Base-by-base conservation (phyloP, 345 rosid genomes). In the Turritis glabra region DNA sequence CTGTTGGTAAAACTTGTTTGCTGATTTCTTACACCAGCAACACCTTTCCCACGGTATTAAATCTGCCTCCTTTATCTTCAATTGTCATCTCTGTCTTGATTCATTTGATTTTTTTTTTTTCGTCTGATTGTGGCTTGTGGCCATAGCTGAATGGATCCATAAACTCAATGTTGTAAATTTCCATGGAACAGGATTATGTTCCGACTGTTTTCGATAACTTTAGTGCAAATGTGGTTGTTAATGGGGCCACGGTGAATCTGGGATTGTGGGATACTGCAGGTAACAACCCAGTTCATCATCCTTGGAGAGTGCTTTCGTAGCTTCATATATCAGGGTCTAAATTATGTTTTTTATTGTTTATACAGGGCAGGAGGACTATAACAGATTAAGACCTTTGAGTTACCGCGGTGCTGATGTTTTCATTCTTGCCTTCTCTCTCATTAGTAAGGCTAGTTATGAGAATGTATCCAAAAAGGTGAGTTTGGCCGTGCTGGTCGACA, bases 251-350 rank as follows among this genome's bases (percentile, higher is more conserved):
- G 9, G 88, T 94, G 29, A 94, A 94, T 76, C 85, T 94, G 60
- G 97, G 97, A 22, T 81, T 91, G 77, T 94, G 98, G 98, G 97
- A 94, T 84, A 90, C 97, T 77, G 97, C 93, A 29, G 96, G 97
- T 91, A 81, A 80, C 2, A 52, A 23, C 71, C 22, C 50, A 4
- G 25, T 10, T 65, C 22, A 19, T 37, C 13, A 14, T 19, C 3
- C 23, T 51, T 5, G 11, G 1, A 3, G 53, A 58, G 47, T 13
- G 18, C 13, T 33, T 56, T 59, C 19, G 17, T 2, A 11, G 35
- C 27, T 35, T 15, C 3, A n/a, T 43, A 6, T 5, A 50, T 71
- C 21, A 5, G 29, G 35, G 6, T 48, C 29, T 7, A 19, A 25
- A 46, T 60, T 44, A 6, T 30, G 25, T 13, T 38, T 5, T 9